A percentile compares a stretch with the other conserved stretches of the same genome.
Evolutionary conservation across 192 early-diverging fungal genomes (phyloP).

Genomic region (Ramicandelaber brevisporus): DNA sequence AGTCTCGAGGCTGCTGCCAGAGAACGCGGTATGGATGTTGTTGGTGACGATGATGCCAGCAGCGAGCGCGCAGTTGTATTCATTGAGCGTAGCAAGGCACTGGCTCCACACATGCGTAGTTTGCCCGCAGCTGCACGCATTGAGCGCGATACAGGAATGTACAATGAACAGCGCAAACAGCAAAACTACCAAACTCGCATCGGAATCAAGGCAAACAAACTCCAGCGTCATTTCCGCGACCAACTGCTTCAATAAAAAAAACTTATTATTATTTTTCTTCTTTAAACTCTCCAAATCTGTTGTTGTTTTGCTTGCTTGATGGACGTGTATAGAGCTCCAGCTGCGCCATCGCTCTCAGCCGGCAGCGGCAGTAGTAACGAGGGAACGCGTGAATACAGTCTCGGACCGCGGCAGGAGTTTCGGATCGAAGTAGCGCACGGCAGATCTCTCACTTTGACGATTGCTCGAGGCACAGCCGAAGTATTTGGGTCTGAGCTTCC

Average conservation of each 20-base stretch:
- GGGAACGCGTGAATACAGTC: too few relatives aligned
- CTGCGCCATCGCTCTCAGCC: too few relatives aligned
- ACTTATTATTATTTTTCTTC: not conserved
- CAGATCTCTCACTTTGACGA: too few relatives aligned
- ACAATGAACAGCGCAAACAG: constrained; percentile 26
- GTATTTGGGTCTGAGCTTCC: too few relatives aligned
- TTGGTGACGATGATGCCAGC: constrained; percentile 8
- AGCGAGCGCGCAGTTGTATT: constrained; percentile 12
- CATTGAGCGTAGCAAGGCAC: constrained; percentile 10
- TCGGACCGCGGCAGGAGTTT: too few relatives aligned
- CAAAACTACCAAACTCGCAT: constrained; percentile 35
- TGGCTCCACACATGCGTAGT: constrained; percentile 11
- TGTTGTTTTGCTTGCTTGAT: not conserved
- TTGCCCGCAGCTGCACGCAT: constrained; percentile 11
- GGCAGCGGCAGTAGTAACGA: too few relatives aligned
- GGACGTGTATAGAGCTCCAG: too few relatives aligned
- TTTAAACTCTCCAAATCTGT: not conserved
- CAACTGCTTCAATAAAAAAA: constrained; percentile 24
- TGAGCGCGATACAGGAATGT: constrained; percentile 15
- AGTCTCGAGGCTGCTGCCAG: too few relatives aligned
- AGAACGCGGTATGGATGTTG: constrained; percentile 8
- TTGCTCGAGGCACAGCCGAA: too few relatives aligned
- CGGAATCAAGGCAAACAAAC: constrained; percentile 53
- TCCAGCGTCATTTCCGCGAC: constrained; percentile 64
- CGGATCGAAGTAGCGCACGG: too few relatives aligned